phyloP scores from a whole-genome alignment of 306 rosid genomes.

The Prunus padus region DNA sequence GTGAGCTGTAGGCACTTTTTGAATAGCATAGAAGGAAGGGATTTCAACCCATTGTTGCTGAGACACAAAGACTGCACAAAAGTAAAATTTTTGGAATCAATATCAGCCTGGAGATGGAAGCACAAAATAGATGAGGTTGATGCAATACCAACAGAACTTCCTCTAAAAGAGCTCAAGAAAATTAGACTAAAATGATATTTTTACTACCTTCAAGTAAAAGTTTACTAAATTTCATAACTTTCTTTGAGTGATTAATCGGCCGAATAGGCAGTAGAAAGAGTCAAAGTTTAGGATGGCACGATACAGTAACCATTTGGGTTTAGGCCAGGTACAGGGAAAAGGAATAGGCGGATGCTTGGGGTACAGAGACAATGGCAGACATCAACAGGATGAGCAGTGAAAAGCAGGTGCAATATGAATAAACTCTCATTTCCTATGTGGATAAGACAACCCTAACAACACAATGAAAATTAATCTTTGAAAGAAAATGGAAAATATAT shows the following conservation, averaged over 20 bases:
- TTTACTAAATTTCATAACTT: neutral
- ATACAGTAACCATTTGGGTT: neutral
- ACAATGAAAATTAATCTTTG: neutral
- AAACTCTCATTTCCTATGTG: neutral
- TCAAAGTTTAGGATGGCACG: neutral
- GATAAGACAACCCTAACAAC: neutral
- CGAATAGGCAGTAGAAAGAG: neutral
- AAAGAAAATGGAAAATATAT: neutral
- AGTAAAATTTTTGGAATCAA: neutral
- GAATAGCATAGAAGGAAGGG: conserved; percentile 77
- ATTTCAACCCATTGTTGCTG: conserved; percentile 67
- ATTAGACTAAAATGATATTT: neutral
- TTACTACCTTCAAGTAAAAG: neutral
- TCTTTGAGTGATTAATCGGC: neutral
- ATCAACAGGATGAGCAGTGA: neutral
- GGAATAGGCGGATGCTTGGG: neutral
- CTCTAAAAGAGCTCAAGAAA: neutral
- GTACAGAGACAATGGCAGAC: neutral
- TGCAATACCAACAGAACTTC: neutral
- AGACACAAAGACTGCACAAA: conserved; percentile 67
- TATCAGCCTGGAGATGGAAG: neutral
- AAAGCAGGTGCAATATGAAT: neutral
- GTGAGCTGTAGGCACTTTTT: conserved; percentile 70
- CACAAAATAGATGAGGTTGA: neutral
- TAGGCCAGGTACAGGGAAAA: neutral